phyloP scores from a whole-genome alignment of 495 filamentous ascomycete species.

The Penicillium ochrochloron region DNA sequence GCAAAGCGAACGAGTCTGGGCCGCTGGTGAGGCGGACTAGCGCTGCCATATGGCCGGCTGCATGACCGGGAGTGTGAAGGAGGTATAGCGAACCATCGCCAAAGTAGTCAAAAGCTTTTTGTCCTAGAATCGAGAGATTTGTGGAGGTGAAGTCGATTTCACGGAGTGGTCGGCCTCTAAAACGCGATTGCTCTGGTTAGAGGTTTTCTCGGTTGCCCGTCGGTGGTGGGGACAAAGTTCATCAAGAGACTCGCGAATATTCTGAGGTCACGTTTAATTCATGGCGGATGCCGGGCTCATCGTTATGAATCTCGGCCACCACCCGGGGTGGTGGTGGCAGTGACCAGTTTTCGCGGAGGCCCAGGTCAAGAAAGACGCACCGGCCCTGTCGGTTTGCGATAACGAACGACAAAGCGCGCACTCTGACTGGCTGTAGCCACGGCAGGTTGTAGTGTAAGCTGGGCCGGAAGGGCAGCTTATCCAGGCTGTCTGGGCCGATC shows the following conservation, averaged over 20 bases:
- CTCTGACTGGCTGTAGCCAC: neutral
- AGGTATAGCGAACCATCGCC: slow-evolving; percentile 54
- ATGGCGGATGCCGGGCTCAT: neutral
- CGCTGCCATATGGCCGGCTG: slow-evolving; percentile 48
- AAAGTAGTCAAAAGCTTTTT: slow-evolving; percentile 58
- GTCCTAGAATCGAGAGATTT: slow-evolving; percentile 8
- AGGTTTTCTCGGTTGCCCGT: neutral
- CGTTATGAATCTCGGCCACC: neutral
- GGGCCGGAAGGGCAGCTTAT: neutral
- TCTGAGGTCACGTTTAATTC: slow-evolving; percentile 31
- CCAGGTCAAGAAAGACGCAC: neutral
- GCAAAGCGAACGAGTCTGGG: slow-evolving; percentile 45
- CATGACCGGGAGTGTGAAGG: slow-evolving; percentile 50
- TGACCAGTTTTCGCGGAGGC: neutral
- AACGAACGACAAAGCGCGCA: slow-evolving; percentile 2
- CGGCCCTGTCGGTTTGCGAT: slow-evolving; percentile 6
- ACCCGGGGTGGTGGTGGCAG: neutral
- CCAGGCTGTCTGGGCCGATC: slow-evolving; percentile 2
- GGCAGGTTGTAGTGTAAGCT: neutral
- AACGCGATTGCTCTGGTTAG: neutral
- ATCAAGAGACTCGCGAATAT: slow-evolving; percentile 33
- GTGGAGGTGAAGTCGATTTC: neutral
- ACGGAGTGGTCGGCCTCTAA: neutral
- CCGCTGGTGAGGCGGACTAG: slow-evolving; percentile 42
- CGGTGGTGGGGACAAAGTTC: slow-evolving; percentile 4